Evolutionary conservation across 306 rosid species (phyloP), one percentile per base, ranked within the genome.

Genomic region (Vigna hirtella): DNA sequence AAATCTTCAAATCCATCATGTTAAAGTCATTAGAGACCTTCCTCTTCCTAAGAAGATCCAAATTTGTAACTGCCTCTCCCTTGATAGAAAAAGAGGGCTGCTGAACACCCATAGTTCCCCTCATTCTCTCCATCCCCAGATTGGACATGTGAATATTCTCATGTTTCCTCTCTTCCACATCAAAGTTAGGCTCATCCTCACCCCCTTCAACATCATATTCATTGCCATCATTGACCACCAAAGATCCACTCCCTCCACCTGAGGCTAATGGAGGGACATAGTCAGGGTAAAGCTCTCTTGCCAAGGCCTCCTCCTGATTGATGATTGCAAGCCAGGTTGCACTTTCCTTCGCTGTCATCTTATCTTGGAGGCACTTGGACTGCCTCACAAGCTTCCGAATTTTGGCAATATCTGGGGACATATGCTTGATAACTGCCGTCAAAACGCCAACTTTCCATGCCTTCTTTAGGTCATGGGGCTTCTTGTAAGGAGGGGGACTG

Each of bases 321-420:
- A 92, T 83, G 30, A 92, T 87, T 65, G 97, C 93, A 18, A 92
- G 93, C 97, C 95, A 92, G 3, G 95, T 92, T 1, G 93, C 85
- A 12, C 95, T 92, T 83, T 92, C 97, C 84, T 90, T 92, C 0
- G 97, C 97, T 0, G 97, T 90, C 97, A 92, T 92, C 70, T 90
- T 92, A 62, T 92, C 97, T 76, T 92, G 97, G 72, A 92, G 83
- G 80, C 95, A 90, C 65, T 88, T 90, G 1, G 97, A 92, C 20
- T 90, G 97, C 78, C 93, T 85, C 42, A 92, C 95, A 24, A 92
- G 95, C 91, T 88, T 92, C 49, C 91, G 90, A 50, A 92, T 92
- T 81, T 87, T 90, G 42, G 91, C 84, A 49, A 92, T 88, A 76
- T 92, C 89, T 9, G 95, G 97, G 38, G 95, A 92, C 87, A 92